These are phyloP conservation scores for Aureobasidium sp. DNA, from an alignment of 2,329 filamentous ascomycete species.

Conservation along the genomic window DNA sequence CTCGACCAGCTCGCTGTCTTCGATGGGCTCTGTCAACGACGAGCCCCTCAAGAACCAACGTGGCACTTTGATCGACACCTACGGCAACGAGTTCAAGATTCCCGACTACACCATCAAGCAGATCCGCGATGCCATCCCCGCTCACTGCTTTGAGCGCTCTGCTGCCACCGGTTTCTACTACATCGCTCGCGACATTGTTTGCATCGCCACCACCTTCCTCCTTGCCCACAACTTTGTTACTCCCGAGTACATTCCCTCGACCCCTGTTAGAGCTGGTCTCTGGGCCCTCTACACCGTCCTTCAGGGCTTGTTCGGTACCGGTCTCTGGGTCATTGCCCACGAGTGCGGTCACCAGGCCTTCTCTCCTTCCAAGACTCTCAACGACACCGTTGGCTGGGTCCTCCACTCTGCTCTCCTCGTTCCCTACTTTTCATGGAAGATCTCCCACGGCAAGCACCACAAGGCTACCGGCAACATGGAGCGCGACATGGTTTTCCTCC, in stretches of 20 bases:
- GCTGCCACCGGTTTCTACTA: conserved; percentile 66
- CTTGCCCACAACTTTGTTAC: conserved; percentile 85
- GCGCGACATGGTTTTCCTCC: conserved; percentile 98
- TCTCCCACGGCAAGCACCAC: conserved; percentile 98
- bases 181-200: conserved; percentile 70
- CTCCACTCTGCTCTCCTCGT: conserved; percentile 82
- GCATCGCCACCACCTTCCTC: conserved; percentile 69
- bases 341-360: conserved; percentile 97
- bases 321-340: conserved; percentile 92
- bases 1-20: conserved; percentile 88
- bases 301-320: conserved; percentile 89
- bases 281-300: conserved; percentile 66
- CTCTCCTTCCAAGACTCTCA: conserved; percentile 81
- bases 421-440: conserved; percentile 99
- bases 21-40: conserved; percentile 62
- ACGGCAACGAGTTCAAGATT: conserved; percentile 88
- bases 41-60: conserved; percentile 42
- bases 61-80: conserved; percentile 74
- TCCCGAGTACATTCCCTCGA: conserved; percentile 68
- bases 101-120: conserved; percentile 97
- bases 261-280: conserved; percentile 53
- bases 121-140: conserved; percentile 91
- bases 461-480: conserved; percentile 96
- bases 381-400: conserved; percentile 88
- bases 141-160: conserved; percentile 92